Evolutionary conservation across 2,329 filamentous ascomycete genomes (phyloP).

Genomic region (Dothideomycetidae sp.): DNA sequence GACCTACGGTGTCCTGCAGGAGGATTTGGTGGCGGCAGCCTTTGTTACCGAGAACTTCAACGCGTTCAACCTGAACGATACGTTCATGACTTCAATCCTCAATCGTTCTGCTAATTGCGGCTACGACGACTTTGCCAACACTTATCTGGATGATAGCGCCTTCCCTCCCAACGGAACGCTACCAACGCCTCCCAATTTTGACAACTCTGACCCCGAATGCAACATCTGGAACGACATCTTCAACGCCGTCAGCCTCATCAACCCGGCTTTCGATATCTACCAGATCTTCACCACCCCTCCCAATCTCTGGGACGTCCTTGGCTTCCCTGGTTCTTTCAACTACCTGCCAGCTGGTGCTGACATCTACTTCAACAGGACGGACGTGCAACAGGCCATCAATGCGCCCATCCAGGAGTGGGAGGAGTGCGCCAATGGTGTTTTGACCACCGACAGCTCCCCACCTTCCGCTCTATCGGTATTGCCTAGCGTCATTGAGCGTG

Average conservation of each 20-base stretch:
- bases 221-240: constrained; percentile 34
- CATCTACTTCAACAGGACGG: constrained; percentile 57
- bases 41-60: constrained; percentile 48
- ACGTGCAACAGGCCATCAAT: constrained; percentile 56
- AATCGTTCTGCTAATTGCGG: constrained; percentile 41
- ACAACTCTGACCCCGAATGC: constrained; percentile 37
- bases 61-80: constrained; percentile 51
- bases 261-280: constrained; percentile 72
- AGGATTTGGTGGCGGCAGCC: constrained; percentile 39
- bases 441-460: constrained; percentile 37
- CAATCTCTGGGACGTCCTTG: constrained; percentile 51
- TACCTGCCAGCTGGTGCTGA: constrained; percentile 49
- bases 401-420: constrained; percentile 44
- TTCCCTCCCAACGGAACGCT: constrained; percentile 54
- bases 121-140: constrained; percentile 44
- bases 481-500: constrained; percentile 57
- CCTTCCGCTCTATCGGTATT: constrained; percentile 45
- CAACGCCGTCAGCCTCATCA: constrained; percentile 40
- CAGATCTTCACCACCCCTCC: constrained; percentile 61
- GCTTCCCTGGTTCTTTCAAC: constrained; percentile 48
- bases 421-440: constrained; percentile 39
- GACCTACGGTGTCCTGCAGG: constrained; percentile 37
- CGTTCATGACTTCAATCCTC: constrained; percentile 40
- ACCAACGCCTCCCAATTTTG: constrained; percentile 36
- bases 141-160: constrained; percentile 37